Evolutionary conservation across 345 rosid genomes (phyloP).

Genomic region (Salix brachista): DNA sequence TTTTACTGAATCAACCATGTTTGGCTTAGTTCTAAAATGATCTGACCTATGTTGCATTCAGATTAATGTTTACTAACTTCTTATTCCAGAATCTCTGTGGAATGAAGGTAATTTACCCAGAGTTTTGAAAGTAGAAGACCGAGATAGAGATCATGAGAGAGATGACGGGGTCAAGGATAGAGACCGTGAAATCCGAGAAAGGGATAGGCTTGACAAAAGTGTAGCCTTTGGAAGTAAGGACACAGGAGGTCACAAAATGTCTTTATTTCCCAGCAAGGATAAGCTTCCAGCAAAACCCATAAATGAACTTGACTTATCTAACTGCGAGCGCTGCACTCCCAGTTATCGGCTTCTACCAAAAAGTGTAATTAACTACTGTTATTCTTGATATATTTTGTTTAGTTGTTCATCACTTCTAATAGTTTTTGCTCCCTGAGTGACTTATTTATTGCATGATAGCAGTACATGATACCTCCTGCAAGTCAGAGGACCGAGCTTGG

Average conservation of each 20-base stretch:
- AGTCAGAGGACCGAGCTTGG: slow-evolving; percentile 86
- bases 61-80: slow-evolving; percentile 5
- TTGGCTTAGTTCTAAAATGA: neutral
- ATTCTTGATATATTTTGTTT: neutral
- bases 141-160: slow-evolving; percentile 63
- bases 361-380: slow-evolving; percentile 42
- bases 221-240: slow-evolving; percentile 47
- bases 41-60: slow-evolving; percentile 4
- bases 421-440: slow-evolving; percentile 15
- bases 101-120: slow-evolving; percentile 61
- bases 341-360: slow-evolving; percentile 95
- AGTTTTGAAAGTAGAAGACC: slow-evolving; percentile 66
- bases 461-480: slow-evolving; percentile 79
- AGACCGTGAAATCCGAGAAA: slow-evolving; percentile 60
- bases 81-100: slow-evolving; percentile 52
- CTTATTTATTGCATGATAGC: slow-evolving; percentile 35
- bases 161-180: slow-evolving; percentile 63
- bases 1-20: neutral
- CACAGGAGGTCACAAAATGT: slow-evolving; percentile 45
- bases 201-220: slow-evolving; percentile 71
- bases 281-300: slow-evolving; percentile 79
- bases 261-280: slow-evolving; percentile 63
- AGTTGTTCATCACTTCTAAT: slow-evolving; percentile 13
- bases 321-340: slow-evolving; percentile 96
- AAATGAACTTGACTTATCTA: slow-evolving; percentile 88